These are phyloP conservation scores for Diphasiastrum complanatum DNA, from an alignment of 83 land plant species.

Conservation along the genomic window DNA sequence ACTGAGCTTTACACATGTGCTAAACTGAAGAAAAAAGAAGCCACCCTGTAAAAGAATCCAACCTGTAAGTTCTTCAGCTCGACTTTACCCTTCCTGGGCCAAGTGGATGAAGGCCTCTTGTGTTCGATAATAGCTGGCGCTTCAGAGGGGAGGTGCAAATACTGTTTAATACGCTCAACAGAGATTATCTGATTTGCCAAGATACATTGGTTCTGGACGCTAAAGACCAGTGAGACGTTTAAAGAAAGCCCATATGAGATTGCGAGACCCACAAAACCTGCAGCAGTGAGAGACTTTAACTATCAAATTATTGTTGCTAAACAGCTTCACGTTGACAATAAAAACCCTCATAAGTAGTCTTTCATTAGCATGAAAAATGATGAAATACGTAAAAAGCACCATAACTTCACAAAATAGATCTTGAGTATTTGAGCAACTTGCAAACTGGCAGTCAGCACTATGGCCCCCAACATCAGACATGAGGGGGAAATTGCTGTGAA, in stretches of 20 bases:
- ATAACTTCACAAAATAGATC: neutral
- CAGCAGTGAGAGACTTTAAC: neutral
- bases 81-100: conserved; percentile 63
- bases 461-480: neutral
- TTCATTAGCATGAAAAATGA: neutral
- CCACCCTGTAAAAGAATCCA: neutral
- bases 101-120: conserved; percentile 36
- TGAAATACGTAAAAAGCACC: neutral
- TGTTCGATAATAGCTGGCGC: conserved; percentile 41
- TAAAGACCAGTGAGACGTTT: conserved; percentile 35
- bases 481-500: neutral
- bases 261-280: conserved; percentile 78
- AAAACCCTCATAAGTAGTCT: neutral
- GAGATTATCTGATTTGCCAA: conserved; percentile 59
- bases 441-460: neutral
- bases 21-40: too few species aligned
- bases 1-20: too few species aligned
- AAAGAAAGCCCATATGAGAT: conserved; percentile 62
- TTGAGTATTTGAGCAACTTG: neutral
- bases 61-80: conserved; percentile 59
- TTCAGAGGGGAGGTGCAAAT: conserved; percentile 62
- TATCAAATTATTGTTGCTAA: neutral
- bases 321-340: neutral
- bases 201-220: conserved; percentile 42
- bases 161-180: conserved; percentile 66